Percentiles rank a stretch among this genome's conserved stretches.
These are phyloP conservation scores for Phytophthora crassamura DNA, from an alignment of 352 stramenopile genomes.

Conservation along the genomic window DNA sequence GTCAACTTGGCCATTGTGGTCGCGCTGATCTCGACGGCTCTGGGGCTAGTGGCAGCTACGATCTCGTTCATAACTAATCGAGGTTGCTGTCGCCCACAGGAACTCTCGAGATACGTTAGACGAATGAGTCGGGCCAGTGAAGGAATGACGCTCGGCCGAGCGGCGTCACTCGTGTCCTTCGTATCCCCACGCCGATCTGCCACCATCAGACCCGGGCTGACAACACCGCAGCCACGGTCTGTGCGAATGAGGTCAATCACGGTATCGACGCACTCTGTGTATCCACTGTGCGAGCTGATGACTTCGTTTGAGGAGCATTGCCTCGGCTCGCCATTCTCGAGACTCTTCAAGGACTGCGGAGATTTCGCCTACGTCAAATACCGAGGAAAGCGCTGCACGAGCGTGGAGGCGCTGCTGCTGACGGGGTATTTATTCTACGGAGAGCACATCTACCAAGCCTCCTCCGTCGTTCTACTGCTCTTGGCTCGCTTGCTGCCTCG, in stretches of 20 bases:
- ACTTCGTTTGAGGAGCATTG: slow-evolving; percentile 2
- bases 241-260: neutral
- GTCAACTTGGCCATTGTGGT: slow-evolving; percentile 16
- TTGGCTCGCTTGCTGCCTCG: slow-evolving; percentile 12
- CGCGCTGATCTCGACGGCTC: neutral
- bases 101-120: neutral
- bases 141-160: neutral
- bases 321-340: slow-evolving; percentile 1
- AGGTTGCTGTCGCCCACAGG: neutral
- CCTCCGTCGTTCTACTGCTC: slow-evolving; percentile 18
- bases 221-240: neutral
- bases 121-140: neutral
- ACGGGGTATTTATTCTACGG: slow-evolving; percentile 26
- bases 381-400: slow-evolving; percentile 5
- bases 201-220: neutral
- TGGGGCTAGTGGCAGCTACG: slow-evolving; percentile 1
- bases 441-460: slow-evolving; percentile 20
- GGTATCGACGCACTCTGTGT: too few species aligned
- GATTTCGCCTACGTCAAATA: slow-evolving; percentile 3
- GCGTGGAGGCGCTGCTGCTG: slow-evolving; percentile 22
- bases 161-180: neutral
- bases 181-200: neutral
- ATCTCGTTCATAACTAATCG: neutral
- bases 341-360: neutral
- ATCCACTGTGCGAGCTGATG: too few species aligned